These are phyloP conservation scores for Pleurotus eryngii DNA, from an alignment of 768 basidiomycete genomes.

Conservation along the genomic window DNA sequence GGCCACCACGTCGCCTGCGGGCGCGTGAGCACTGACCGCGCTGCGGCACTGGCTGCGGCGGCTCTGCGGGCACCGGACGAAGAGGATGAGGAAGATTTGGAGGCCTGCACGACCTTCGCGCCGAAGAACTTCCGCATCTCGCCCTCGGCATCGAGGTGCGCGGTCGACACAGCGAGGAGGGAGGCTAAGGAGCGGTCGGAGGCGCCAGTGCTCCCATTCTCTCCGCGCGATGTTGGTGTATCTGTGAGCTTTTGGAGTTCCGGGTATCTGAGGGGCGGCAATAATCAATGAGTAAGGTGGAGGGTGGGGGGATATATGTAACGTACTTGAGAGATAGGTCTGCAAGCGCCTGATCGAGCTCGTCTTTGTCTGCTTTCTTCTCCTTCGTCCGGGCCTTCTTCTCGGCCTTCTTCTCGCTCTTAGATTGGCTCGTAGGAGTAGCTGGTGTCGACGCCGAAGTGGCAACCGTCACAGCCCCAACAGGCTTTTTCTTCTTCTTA, in stretches of 20 bases:
- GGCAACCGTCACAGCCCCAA: conserved; percentile 7
- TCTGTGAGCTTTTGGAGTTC: conserved; percentile 40
- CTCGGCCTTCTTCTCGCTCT: conserved; percentile 53
- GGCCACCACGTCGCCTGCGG: conserved; percentile 78
- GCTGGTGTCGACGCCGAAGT: conserved; percentile 5
- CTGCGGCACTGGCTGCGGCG: conserved; percentile 16
- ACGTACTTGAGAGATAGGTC: conserved; percentile 78
- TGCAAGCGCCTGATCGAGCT: conserved; percentile 80
- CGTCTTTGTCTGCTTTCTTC: conserved; percentile 66
- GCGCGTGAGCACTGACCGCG: conserved; percentile 72
- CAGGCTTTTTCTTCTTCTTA: conserved; percentile 43
- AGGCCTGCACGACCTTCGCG: conserved; percentile 76
- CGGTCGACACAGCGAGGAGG: conserved; percentile 75
- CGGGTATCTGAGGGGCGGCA: conserved; percentile 39
- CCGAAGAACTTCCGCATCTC: conserved; percentile 96
- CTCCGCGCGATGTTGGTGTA: conserved; percentile 13
- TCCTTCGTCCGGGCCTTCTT: conserved; percentile 67
- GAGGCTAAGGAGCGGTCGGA: conserved; percentile 35
- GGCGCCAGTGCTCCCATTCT: conserved; percentile 15
- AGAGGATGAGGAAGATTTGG: conserved; percentile 29
- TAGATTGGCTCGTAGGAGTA: conserved; percentile 11
- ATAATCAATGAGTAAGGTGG: not conserved
- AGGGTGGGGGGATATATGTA: not conserved
- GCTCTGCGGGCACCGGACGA: too few relatives aligned
- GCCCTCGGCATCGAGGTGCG: conserved; percentile 82